phyloP scores from a whole-genome alignment of 23 red algal genomes.

The Porphyridium purpureum region DNA sequence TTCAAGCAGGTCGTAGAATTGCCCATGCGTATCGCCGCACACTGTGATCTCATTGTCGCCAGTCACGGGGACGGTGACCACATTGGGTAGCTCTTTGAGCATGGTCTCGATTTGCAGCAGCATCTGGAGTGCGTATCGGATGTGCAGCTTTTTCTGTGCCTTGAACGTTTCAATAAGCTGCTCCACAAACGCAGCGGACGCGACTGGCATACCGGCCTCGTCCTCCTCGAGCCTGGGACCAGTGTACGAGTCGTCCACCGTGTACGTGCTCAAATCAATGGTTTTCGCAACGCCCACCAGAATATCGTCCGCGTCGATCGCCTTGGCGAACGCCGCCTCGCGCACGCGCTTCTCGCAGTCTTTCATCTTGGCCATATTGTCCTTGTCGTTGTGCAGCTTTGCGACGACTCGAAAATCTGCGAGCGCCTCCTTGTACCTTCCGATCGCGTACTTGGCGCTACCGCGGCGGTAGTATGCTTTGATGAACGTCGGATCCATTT shows the following conservation, averaged over 20 bases:
- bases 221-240: conserved; percentile 36
- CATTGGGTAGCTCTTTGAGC: conserved; percentile 36
- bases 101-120: conserved; percentile 35
- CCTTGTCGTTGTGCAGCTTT: conserved; percentile 43
- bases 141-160: conserved; percentile 43
- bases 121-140: conserved; percentile 54
- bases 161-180: conserved; percentile 42
- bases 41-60: conserved; percentile 43
- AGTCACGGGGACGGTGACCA: conserved; percentile 45
- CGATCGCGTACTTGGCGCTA: conserved; percentile 60
- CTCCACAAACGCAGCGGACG: conserved; percentile 21
- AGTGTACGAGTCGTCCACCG: conserved; percentile 61
- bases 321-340: conserved; percentile 70
- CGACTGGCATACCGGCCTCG: background rate
- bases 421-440: conserved; percentile 65
- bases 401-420: conserved; percentile 50
- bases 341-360: conserved; percentile 71
- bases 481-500: conserved; percentile 33
- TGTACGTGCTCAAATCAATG: conserved; percentile 29
- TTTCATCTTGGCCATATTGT: conserved; percentile 54
- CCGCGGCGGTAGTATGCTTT: conserved; percentile 90
- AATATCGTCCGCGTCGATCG: conserved; percentile 57
- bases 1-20: conserved; percentile 88
- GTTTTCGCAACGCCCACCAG: conserved; percentile 30
- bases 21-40: conserved; percentile 95